Evolutionary conservation across 169 alveolate species (phyloP).

Genomic region (Amoebophrya sp.): DNA sequence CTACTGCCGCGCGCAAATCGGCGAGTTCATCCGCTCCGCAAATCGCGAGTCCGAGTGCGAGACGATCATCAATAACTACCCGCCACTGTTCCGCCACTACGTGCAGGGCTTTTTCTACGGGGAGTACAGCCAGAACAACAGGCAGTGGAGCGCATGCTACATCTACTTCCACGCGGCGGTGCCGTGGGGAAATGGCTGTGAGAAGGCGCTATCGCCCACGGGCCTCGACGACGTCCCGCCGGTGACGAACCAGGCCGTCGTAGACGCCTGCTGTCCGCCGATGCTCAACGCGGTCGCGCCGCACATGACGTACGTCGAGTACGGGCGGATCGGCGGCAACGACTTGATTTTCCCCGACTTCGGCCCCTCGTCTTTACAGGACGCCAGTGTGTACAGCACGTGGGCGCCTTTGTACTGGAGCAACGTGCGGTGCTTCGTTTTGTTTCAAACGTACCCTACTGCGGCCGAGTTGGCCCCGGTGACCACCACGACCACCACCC

Average conservation of each 20-base stretch:
- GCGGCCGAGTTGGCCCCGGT: too few species aligned
- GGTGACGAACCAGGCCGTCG: background rate
- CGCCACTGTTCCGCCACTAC: background rate
- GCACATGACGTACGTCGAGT: background rate
- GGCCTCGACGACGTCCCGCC: too few species aligned
- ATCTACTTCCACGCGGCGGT: background rate
- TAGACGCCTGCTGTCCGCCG: background rate
- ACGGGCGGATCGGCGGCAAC: background rate
- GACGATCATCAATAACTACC: background rate
- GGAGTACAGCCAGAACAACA: background rate
- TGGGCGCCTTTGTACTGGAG: background rate
- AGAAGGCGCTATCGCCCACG: too few species aligned
- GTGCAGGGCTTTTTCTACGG: background rate
- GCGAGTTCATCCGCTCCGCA: background rate
- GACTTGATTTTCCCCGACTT: background rate
- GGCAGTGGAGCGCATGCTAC: background rate
- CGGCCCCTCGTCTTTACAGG: too few species aligned
- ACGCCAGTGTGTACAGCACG: background rate
- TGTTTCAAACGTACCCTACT: background rate
- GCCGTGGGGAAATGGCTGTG: background rate
- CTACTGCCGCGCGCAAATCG: background rate
- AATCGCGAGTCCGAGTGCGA: background rate
- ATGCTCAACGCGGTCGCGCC: background rate
- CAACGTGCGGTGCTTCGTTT: background rate
- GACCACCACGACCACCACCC: background rate